Percentiles rank a stretch among this genome's conserved stretches.
Conservation (phyloP, 1,284 basidiomycete genomes). For the Bjerkandera adusta region DNA sequence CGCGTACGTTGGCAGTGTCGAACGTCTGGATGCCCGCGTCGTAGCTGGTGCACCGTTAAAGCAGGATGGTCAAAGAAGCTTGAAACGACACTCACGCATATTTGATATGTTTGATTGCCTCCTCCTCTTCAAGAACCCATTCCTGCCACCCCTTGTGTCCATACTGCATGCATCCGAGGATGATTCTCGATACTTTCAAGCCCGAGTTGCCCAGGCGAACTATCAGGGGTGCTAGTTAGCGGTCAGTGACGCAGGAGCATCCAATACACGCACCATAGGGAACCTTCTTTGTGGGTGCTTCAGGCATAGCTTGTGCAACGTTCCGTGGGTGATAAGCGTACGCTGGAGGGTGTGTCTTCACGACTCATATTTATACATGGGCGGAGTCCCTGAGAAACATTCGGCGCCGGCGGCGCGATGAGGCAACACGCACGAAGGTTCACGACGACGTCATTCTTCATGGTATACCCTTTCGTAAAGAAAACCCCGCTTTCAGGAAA, state of each 20-base stretch:
- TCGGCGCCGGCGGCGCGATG: no score
- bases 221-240: no score
- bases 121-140: conserved; percentile 35
- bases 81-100: conserved; percentile 25
- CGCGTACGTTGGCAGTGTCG: conserved; percentile 47
- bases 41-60: conserved; percentile 3
- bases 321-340: no score
- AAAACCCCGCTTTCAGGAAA: no score
- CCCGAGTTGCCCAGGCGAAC: conserved; percentile 38
- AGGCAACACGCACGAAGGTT: no score
- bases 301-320: no score
- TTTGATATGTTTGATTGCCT: conserved; percentile 30
- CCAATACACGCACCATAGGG: background rate
- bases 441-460: no score
- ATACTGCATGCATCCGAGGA: conserved; percentile 35
- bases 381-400: no score
- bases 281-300: background rate
- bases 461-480: no score
- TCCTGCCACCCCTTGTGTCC: conserved; percentile 25
- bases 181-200: conserved; percentile 35
- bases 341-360: no score
- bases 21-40: conserved; percentile 21
- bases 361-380: no score
- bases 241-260: background rate
- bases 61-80: no score